Evolutionary conservation across 192 early-diverging fungal species (phyloP), one percentile per base, ranked within the genome.

Genomic region (Coemansia sp.): DNA sequence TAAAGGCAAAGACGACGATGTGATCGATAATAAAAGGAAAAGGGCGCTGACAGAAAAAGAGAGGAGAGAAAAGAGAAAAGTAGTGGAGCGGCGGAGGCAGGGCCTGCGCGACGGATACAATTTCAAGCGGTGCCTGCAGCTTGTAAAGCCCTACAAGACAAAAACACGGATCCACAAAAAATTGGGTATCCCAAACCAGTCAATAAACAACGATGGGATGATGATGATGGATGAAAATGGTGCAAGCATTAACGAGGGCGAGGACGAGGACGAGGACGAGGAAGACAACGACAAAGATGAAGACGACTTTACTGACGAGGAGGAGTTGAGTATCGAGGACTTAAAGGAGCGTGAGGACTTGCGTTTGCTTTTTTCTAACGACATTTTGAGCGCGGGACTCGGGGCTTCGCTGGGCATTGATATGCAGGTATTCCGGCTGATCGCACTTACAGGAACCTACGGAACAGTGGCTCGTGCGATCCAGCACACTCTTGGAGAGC

Each of bases 61-160:
- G 15, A 40, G 15, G 35, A 30, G 14, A 11, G 32, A 33, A 23
- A 30, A 27, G 29, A 18, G 22, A 20, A 51, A 19, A 9, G 2
- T 3, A 20, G 39, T 9, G 39, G 3, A 15, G 39, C 2, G 3
- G 19, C 14, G 15, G 9, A 8, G 14, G 9, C 15, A 20, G 15
- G 4, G 36, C 13, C 48, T 38, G 9, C 38, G 24, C 8, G 41
- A 54, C 0, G 72, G 64, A 0, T 39, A 67, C 29, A 48, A 55
- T 14, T 60, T 49, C 19, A 64, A 61, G n/a, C 65, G 72, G 6
- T 76, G 72, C 37, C 34, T 60, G 25, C 72, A 61, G 15, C 53
- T 68, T 22, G 30, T 76, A 17, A 76, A 64, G 54, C 65, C 65
- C 9, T 68, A 64, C 37, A 50, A 41, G 14, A 20, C 25, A 5